Evolutionary conservation across 257 asterid species (phyloP), one percentile per base, ranked within the genome.

Genomic region (Nicotiana obtusifolia): DNA sequence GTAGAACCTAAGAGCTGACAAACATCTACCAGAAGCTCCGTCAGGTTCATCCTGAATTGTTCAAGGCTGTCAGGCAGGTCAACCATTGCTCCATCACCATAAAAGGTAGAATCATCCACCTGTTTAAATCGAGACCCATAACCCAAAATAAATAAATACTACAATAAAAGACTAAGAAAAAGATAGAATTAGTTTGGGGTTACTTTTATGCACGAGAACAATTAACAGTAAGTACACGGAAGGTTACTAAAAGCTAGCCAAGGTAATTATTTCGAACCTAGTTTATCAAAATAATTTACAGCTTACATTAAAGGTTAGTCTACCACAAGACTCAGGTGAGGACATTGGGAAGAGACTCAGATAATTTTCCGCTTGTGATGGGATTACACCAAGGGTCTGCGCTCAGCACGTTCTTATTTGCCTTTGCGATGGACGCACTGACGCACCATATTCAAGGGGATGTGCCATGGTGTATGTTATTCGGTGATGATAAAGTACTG

Each of bases 1-100:
- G 92, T 79, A 82, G 97, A 87, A 56, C 94, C 93, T 81, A 94
- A 81, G 69, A 94, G 92, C 91, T 92, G 97, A 80, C 95, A 91
- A 71, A 90, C 81, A 75, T 93, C 97, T 83, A 88, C 93, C 89
- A 94, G 82, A 86, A 91, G 93, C 87, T 94, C 98, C 85, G 89
- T 88, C 88, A 91, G 84, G 81, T 91, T 91, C 91, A 88, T 86
- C 92, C 98, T 91, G 82, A 94, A 90, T 80, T 93, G 98, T 71
- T 83, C 91, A 30, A 94, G 94, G 91, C 91, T 90, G 86, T 87
- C 90, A 78, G 97, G 97, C 83, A 94, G 88, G 76, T 88, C 94
- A 85, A 92, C 83, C 81, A 84, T 85, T 80, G 85, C 86, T 75
- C 93, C 89, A 2, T 86, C 85, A 65, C 87, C 93, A 76, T 86